Percentiles rank a stretch among this genome's conserved stretches.
These are phyloP conservation scores for Colletotrichum plurivorum DNA, from an alignment of 2,329 filamentous ascomycete genomes.

Conservation along the genomic window DNA sequence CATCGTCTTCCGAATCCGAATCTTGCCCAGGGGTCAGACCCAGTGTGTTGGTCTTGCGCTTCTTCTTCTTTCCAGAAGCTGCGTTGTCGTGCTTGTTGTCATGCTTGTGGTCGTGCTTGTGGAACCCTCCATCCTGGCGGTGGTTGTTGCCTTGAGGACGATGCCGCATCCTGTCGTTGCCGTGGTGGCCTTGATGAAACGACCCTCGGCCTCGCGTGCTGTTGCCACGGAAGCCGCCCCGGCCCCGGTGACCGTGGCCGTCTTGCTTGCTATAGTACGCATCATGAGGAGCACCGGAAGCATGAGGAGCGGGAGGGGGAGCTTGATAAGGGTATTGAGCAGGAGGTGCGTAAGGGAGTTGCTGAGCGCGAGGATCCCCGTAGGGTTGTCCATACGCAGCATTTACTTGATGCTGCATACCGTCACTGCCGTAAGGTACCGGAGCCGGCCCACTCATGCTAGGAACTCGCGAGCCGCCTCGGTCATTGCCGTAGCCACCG, in stretches of 20 bases:
- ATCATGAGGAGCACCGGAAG: constrained; percentile 49
- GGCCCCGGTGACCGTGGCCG: constrained; percentile 50
- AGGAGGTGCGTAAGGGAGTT: constrained; percentile 47
- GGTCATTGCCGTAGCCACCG: constrained; percentile 61
- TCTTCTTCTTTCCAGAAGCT: constrained; percentile 75
- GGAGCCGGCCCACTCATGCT: constrained; percentile 51
- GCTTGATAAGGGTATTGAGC: constrained; percentile 54
- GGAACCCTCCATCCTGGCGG: constrained; percentile 43
- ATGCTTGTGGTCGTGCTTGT: constrained; percentile 42
- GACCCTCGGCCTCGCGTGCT: constrained; percentile 37
- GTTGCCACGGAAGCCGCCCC: constrained; percentile 53
- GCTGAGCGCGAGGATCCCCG: constrained; percentile 55
- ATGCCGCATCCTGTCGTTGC: constrained; percentile 53
- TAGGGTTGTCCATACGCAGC: constrained; percentile 57
- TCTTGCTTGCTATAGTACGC: constrained; percentile 47
- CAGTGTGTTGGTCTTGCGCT: constrained; percentile 79
- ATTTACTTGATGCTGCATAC: constrained; percentile 50
- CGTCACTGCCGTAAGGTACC: constrained; percentile 48
- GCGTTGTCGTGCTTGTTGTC: constrained; percentile 46
- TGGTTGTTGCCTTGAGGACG: constrained; percentile 47
- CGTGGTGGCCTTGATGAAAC: constrained; percentile 44
- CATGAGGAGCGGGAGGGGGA: constrained; percentile 55
- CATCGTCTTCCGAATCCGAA: constrained; percentile 75
- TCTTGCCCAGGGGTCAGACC: constrained; percentile 78
- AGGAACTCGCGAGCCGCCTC: constrained; percentile 55